A percentile compares a stretch with the other conserved stretches of the same genome.
Conservation (phyloP, 2,329 filamentous ascomycete genomes). For the Fusarium sp. region DNA sequence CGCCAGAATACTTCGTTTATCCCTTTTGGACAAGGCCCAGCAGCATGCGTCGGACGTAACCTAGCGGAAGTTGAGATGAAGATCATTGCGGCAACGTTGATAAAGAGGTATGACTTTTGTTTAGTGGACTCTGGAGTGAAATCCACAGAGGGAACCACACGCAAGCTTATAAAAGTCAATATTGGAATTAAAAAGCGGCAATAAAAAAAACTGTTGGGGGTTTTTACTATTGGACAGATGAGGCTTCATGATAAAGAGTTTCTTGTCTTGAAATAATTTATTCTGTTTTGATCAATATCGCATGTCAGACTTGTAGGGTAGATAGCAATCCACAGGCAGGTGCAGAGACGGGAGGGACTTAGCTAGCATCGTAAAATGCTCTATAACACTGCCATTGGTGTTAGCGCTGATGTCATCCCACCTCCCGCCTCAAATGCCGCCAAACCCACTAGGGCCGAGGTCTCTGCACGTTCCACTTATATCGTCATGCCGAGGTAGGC, state of each 20-base stretch:
- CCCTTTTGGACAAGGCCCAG: neutral
- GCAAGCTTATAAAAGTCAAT: neutral
- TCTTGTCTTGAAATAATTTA: neutral
- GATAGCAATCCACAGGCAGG: neutral
- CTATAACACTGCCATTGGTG: rapidly evolving
- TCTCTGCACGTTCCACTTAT: neutral
- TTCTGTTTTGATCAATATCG: neutral
- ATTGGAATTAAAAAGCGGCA: neutral
- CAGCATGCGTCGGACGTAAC: neutral
- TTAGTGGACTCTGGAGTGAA: rapidly evolving
- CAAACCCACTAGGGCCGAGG: neutral
- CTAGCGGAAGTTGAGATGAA: neutral
- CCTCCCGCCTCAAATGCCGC: neutral
- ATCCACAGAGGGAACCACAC: rapidly evolving
- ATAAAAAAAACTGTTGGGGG: neutral
- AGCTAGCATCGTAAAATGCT: rapidly evolving
- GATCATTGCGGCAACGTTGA: neutral
- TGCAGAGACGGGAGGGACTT: neutral
- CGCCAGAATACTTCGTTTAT: slow-evolving; percentile 2
- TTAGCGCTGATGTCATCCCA: neutral
- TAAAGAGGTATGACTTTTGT: neutral
- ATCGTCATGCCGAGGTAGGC: slow-evolving; percentile 5
- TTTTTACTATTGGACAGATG: rapidly evolving
- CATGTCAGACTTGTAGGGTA: neutral
- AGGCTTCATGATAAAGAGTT: neutral